Evolutionary conservation across 2,329 filamentous ascomycete genomes (phyloP).

Genomic region (Arthrinium puccinioides): DNA sequence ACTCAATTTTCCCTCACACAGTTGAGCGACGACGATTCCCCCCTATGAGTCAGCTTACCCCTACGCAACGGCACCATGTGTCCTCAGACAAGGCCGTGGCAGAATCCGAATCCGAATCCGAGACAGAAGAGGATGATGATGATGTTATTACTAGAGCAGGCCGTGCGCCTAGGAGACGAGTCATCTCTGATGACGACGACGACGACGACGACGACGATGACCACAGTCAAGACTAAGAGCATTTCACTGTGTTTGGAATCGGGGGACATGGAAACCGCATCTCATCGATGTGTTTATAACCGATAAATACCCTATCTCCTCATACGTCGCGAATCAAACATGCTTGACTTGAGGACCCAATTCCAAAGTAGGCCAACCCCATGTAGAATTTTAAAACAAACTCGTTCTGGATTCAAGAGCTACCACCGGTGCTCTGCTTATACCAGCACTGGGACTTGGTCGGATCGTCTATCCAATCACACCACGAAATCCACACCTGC

Average conservation of each 20-base stretch:
- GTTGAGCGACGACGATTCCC: constrained; percentile 17
- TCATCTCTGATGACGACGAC: constrained; percentile 12
- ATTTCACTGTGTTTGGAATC: no score
- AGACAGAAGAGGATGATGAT: constrained; percentile 8
- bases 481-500: not conserved
- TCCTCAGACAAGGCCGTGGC: not conserved
- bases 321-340: no score
- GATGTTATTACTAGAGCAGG: constrained; percentile 5
- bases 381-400: no score
- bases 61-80: constrained; percentile 4
- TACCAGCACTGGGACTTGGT: no score
- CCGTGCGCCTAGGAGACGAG: constrained; percentile 7
- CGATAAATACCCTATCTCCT: no score
- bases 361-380: no score
- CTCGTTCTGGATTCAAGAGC: no score
- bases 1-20: constrained; percentile 13
- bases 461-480: not conserved
- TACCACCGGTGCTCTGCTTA: no score
- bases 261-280: no score
- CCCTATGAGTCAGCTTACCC: constrained; percentile 21
- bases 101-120: constrained; percentile 4
- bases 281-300: no score
- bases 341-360: no score
- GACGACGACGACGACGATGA: constrained; percentile 4
- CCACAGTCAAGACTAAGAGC: constrained; percentile 4